A percentile compares a stretch with the other conserved stretches of the same genome.
Evolutionary conservation across 139 green algal species (phyloP).

Genomic region (Bryopsis sp.): DNA sequence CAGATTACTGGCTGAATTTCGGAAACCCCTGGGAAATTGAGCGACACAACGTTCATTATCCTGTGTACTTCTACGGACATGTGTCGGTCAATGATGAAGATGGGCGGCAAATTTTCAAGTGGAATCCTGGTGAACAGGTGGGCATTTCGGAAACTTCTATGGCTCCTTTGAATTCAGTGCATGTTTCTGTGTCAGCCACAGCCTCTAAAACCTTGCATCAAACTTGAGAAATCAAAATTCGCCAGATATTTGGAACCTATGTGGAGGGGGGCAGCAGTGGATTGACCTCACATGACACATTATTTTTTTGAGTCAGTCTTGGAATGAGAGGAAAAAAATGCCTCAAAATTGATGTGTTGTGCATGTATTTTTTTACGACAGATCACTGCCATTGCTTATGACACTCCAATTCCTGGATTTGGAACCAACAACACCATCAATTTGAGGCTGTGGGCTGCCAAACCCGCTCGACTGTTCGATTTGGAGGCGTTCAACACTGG

Average conservation of each 20-base stretch:
- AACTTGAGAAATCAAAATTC: no score
- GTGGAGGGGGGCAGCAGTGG: no score
- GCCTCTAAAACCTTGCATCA: no score
- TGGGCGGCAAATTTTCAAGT: slow-evolving; percentile 77
- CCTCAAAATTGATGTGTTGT: no score
- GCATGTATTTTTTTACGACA: no score
- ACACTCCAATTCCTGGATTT: slow-evolving; percentile 97
- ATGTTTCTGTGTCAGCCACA: no score
- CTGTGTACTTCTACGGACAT: slow-evolving; percentile 87
- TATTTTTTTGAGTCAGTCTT: no score
- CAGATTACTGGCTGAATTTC: slow-evolving; percentile 96
- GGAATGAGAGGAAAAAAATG: no score
- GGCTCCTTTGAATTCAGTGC: background rate
- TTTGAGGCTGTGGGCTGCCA: slow-evolving; percentile 93
- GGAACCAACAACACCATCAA: slow-evolving; percentile 96
- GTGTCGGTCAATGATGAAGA: slow-evolving; percentile 67
- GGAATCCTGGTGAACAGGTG: slow-evolving; percentile 88
- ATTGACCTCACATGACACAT: background rate
- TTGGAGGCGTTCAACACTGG: slow-evolving; percentile 97
- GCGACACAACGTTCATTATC: slow-evolving; percentile 70
- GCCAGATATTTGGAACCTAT: no score
- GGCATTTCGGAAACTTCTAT: background rate
- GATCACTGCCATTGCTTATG: slow-evolving; percentile 89
- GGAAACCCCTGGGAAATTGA: slow-evolving; percentile 97
- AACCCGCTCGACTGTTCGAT: slow-evolving; percentile 91